Percentiles rank a stretch among this genome's conserved stretches.
These are phyloP conservation scores for Thielaviopsis ethacetica DNA, from an alignment of 2,329 filamentous ascomycete genomes.

Conservation along the genomic window DNA sequence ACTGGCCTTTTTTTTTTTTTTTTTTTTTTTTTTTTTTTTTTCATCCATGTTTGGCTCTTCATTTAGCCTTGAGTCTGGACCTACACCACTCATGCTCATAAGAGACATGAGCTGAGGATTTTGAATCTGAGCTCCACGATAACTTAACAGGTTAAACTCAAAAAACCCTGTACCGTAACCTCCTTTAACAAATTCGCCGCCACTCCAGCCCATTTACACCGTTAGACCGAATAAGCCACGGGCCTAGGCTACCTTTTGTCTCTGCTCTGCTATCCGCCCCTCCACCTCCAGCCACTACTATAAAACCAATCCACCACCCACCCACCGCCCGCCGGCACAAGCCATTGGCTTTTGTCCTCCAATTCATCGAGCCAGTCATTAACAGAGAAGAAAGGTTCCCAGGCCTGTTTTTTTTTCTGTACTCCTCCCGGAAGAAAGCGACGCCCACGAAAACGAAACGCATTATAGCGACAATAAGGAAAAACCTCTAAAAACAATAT, in stretches of 20 bases:
- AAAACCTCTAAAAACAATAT: background rate
- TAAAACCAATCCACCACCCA: background rate
- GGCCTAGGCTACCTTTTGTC: background rate
- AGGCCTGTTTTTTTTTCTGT: background rate
- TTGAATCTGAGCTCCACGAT: background rate
- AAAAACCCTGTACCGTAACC: background rate
- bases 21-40: constrained; percentile 1
- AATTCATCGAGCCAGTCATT: background rate
- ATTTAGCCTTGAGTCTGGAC: background rate
- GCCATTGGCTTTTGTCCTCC: background rate
- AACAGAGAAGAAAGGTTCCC: background rate
- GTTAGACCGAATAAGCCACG: background rate
- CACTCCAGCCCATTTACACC: background rate
- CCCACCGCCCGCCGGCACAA: background rate
- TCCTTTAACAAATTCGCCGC: background rate
- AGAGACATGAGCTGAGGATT: background rate
- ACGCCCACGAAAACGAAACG: background rate
- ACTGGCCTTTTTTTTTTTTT: constrained; percentile 1
- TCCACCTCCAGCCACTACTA: background rate
- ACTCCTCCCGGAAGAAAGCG: background rate
- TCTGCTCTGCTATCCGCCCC: background rate
- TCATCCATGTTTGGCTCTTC: background rate
- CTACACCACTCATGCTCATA: background rate
- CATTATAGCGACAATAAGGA: background rate
- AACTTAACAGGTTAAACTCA: background rate